Base-by-base conservation (phyloP, 495 filamentous ascomycete genomes). In the Delitschia confertaspora region DNA sequence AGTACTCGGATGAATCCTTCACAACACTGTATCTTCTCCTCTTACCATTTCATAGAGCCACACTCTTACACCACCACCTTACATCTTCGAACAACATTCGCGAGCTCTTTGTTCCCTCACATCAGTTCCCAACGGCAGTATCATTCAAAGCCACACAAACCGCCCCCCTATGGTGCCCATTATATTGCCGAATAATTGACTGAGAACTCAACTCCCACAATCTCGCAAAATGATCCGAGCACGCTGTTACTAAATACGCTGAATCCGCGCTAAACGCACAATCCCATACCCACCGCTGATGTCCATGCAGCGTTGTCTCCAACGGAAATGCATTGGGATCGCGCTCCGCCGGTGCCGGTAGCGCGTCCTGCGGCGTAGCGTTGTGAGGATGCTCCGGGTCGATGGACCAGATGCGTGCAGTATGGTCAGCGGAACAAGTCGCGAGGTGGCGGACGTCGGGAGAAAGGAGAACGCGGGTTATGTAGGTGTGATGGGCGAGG, bases 211-310 rank as follows among this genome's bases (percentile, higher is more conserved):
- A 66, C 69, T 98, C 91, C 91, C 91, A 98, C 41, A 98, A 65
- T n/a, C 91, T 72, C 1, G 91, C 91, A 62, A 94, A 98, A 62
- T 98, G 91, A 63, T 98, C 91, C 36, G 81, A 88, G 59, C 91
- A 96, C 7, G 93, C 93, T 2, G 93, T 98, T n/a, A 98, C 91
- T 2, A 98, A 68, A 59, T 98, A 98, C 0, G 91, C 91, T 24
- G 82, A 88, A 60, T 98, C 91, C 7, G 93, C 91, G 46, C 84
- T 91, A 67, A 96, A 98, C 2, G 91, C 91, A 60, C 91, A 98
- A 63, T 98, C 91, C 91, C 91, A 98, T 0, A 98, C 91, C 91
- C 91, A 98, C 24, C 91, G 80, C 63, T 98, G 91, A 61, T 98
- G 91, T 42, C 83, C 82, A n/a, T 82, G 79, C 1, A 98, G 74